Evolutionary conservation across 1,284 basidiomycete genomes (phyloP).

Genomic region (Singerocomus inundabilis): DNA sequence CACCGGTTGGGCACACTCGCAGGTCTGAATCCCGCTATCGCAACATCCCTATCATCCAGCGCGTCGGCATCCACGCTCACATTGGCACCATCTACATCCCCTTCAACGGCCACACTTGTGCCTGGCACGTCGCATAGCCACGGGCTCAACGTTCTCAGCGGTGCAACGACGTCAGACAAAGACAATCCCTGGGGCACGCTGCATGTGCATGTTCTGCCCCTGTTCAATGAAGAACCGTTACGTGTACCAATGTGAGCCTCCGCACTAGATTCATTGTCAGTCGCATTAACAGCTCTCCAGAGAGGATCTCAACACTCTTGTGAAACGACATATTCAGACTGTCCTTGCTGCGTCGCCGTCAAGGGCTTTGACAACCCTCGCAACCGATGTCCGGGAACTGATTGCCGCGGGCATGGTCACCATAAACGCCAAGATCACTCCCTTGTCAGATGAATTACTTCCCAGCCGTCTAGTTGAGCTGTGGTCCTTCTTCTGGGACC

Average conservation of each 20-base stretch:
- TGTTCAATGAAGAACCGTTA: slow-evolving; percentile 92
- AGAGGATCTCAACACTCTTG: slow-evolving; percentile 86
- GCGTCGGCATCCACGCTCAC: slow-evolving; percentile 38
- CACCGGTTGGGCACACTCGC: slow-evolving; percentile 66
- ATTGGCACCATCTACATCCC: slow-evolving; percentile 28
- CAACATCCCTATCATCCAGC: slow-evolving; percentile 38
- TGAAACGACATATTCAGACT: slow-evolving; percentile 72
- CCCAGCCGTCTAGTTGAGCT: slow-evolving; percentile 79
- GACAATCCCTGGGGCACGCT: slow-evolving; percentile 78
- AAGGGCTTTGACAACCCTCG: slow-evolving; percentile 64
- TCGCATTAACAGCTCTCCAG: slow-evolving; percentile 37
- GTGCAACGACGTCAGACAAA: slow-evolving; percentile 25
- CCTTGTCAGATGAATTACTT: slow-evolving; percentile 72
- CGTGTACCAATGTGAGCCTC: slow-evolving; percentile 73
- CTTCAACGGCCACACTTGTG: slow-evolving; percentile 23
- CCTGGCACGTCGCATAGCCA: slow-evolving; percentile 23
- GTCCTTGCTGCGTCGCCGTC: slow-evolving; percentile 64
- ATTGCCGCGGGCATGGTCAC: slow-evolving; percentile 90
- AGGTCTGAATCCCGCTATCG: slow-evolving; percentile 40
- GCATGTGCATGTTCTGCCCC: slow-evolving; percentile 82
- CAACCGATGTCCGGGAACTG: slow-evolving; percentile 79
- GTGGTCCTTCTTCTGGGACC: slow-evolving; percentile 95
- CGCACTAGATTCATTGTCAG: background rate
- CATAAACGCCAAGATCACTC: slow-evolving; percentile 79
- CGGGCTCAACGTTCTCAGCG: slow-evolving; percentile 20